Conservation (phyloP, 164 flowering plant genomes). For the Vitis riparia region DNA sequence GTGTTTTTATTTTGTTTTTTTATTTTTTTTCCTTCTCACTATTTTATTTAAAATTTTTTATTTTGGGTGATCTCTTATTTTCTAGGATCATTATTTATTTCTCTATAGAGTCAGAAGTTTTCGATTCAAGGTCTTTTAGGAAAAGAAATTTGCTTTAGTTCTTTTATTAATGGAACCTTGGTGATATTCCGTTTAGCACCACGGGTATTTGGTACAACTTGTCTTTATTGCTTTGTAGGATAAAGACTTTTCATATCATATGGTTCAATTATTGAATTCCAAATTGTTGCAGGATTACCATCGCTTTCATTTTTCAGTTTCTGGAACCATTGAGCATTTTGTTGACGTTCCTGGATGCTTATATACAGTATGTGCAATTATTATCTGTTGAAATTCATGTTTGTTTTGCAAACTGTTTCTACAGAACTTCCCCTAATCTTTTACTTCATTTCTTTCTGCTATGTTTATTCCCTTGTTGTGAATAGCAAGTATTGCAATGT, state of each 20-base stretch:
- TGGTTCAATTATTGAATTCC: too few relatives aligned
- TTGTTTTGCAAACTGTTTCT: neutral
- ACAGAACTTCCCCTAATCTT: slow-evolving; percentile 7
- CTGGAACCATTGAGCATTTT: slow-evolving; percentile 73
- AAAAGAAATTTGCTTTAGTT: slow-evolving; percentile 40
- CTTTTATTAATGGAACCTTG: slow-evolving; percentile 66
- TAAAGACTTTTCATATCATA: neutral
- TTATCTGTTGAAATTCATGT: neutral
- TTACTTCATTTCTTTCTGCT: slow-evolving; percentile 5
- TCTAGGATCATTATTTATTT: slow-evolving; percentile 2
- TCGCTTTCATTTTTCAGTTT: slow-evolving; percentile 87
- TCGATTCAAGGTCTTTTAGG: slow-evolving; percentile 91
- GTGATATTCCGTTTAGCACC: slow-evolving; percentile 99
- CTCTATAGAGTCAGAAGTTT: slow-evolving; percentile 74
- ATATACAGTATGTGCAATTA: slow-evolving; percentile 61
- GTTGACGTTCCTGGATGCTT: slow-evolving; percentile 76
- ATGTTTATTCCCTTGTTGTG: slow-evolving; percentile 97
- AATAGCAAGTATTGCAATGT: slow-evolving; percentile 96
- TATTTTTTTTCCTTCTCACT: neutral
- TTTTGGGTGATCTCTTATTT: slow-evolving; percentile 4
- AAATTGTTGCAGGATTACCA: slow-evolving; percentile 79
- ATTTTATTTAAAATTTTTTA: neutral
- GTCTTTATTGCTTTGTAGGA: neutral
- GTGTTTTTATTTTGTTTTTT: too few relatives aligned
- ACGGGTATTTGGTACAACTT: slow-evolving; percentile 49